phyloP scores from a whole-genome alignment of 352 stramenopile genomes.

The Blastocystis sp. region DNA sequence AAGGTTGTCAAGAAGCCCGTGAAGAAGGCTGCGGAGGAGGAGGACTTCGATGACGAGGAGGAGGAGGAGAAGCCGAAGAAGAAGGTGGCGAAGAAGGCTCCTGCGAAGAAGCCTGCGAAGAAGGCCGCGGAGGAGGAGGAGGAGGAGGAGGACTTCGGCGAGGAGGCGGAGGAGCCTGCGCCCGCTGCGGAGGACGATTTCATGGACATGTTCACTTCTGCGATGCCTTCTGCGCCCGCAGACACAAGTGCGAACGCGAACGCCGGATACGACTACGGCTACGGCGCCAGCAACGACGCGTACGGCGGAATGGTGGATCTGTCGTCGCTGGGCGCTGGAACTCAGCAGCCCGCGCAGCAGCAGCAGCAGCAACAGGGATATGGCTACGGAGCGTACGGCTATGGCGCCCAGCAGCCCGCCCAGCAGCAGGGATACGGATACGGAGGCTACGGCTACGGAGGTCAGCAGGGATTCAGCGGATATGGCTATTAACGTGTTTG shows the following conservation, averaged over 20 bases:
- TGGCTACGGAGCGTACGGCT: not conserved
- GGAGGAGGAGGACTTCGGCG: not conserved
- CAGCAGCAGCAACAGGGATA: conserved; percentile 2
- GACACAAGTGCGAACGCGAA: not conserved
- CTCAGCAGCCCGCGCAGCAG: not conserved
- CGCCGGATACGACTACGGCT: not conserved
- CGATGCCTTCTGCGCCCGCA: not conserved
- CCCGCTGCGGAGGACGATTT: conserved; percentile 20
- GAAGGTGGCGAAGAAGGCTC: not conserved
- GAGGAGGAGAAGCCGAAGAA: not conserved
- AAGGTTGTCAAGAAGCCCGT: not conserved
- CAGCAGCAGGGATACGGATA: not conserved
- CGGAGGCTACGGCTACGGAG: conserved; percentile 25
- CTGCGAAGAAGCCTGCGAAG: not conserved
- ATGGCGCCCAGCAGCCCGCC: not conserved
- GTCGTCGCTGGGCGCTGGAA: not conserved
- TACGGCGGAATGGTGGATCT: conserved; percentile 48
- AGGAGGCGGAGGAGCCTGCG: not conserved
- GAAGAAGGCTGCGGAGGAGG: not conserved
- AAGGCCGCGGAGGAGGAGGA: not conserved
- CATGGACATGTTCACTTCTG: conserved; percentile 30
- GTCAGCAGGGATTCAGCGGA: conserved; percentile 40
- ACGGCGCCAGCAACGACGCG: not conserved
- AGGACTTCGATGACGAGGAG: not conserved
- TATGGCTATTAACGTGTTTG: conserved; percentile 41